Evolutionary conservation across 2,329 filamentous ascomycete genomes (phyloP).

Genomic region (Ophiostoma piceae): DNA sequence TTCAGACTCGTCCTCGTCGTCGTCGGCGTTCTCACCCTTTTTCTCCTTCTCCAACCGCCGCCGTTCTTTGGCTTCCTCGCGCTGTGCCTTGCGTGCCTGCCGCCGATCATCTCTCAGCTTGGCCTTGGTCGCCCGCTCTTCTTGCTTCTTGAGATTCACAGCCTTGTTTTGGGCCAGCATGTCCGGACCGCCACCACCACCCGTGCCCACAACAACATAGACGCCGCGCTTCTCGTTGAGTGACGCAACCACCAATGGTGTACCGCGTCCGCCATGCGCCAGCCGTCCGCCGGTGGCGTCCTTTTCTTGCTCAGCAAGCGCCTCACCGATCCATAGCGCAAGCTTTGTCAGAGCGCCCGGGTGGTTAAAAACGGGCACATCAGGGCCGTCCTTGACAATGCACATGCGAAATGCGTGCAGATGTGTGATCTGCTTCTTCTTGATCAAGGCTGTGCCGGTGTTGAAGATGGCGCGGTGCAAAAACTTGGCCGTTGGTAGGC

Average conservation of each 20-base stretch:
- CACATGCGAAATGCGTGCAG: conserved; percentile 90
- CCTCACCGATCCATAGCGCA: conserved; percentile 89
- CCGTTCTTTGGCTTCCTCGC: conserved; percentile 57
- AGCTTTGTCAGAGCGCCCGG: conserved; percentile 90
- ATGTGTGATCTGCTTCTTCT: conserved; percentile 90
- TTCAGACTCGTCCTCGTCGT: conserved; percentile 30
- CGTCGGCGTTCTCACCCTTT: background rate
- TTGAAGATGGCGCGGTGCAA: conserved; percentile 89
- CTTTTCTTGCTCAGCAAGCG: conserved; percentile 81
- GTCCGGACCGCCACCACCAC: conserved; percentile 74
- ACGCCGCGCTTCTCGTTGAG: conserved; percentile 81
- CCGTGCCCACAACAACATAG: conserved; percentile 89
- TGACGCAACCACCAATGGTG: conserved; percentile 83
- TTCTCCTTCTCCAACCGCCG: conserved; percentile 43
- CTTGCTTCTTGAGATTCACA: conserved; percentile 57
- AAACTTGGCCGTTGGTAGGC: conserved; percentile 78
- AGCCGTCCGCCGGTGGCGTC: conserved; percentile 62
- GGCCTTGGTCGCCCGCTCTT: conserved; percentile 58
- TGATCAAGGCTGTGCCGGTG: conserved; percentile 83
- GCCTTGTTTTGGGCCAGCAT: conserved; percentile 61
- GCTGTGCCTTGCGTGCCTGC: conserved; percentile 52
- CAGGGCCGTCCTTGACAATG: conserved; percentile 90
- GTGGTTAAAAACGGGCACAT: conserved; percentile 86
- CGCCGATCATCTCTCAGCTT: conserved; percentile 57
- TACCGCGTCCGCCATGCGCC: conserved; percentile 64